phyloP scores from a whole-genome alignment of 73 alveolate species.

The Effrenium voratum region DNA sequence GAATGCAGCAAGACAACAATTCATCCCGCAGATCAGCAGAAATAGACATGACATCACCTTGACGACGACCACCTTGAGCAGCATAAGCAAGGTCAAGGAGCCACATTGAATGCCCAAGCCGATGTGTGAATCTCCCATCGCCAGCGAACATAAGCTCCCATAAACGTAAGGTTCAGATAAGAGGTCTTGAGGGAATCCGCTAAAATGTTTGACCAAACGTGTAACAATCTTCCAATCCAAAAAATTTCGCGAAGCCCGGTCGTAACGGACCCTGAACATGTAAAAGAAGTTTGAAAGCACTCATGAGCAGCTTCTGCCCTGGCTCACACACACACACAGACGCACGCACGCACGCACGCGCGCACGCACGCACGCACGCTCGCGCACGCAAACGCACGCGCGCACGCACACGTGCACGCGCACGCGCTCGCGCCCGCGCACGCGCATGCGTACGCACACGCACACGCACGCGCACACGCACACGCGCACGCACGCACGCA shows the following conservation, averaged over 20 bases:
- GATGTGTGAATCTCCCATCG: background rate
- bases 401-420: too few species aligned
- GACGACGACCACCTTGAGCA: background rate
- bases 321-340: too few species aligned
- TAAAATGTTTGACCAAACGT: background rate
- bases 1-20: background rate
- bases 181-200: background rate
- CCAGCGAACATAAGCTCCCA: background rate
- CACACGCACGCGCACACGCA: too few species aligned
- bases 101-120: background rate
- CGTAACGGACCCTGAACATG: background rate
- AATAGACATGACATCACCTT: background rate
- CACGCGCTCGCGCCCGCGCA: too few species aligned
- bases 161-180: background rate
- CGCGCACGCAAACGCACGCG: too few species aligned
- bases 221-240: background rate
- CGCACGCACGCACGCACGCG: too few species aligned
- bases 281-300: background rate
- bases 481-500: too few species aligned
- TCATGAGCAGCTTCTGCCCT: background rate
- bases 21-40: background rate
- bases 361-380: too few species aligned
- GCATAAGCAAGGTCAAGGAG: background rate
- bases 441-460: too few species aligned
- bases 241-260: background rate